Base-by-base conservation (phyloP, 148 eudicot genomes). In the Cornus florida region DNA sequence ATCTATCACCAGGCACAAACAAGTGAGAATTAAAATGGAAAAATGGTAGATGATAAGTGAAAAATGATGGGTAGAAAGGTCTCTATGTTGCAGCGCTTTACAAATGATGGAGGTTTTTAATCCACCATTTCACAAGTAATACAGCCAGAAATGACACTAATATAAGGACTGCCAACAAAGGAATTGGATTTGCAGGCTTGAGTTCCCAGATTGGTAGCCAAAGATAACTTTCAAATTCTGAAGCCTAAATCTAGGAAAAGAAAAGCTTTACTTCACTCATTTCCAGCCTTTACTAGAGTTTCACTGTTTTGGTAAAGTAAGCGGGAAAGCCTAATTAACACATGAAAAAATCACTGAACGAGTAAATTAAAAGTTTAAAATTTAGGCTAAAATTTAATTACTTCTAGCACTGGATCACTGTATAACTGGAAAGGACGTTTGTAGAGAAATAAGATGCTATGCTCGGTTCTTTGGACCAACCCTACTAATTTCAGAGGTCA, bases 1-100 rank as follows among this genome's bases (percentile, higher is more conserved):
- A 68, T 75, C 99, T 95, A 73, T 78, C 73, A 72, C 50, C 38
- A 60, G 8, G 41, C 60, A 73, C 10, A 53, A 72, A 71, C 24
- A 24, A 64, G 70, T 64, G 1, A 72, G 28, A 57, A 81, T 20
- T 23, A 20, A 28, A 60, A 62, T 62, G 22, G 7, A 62, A 62
- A 20, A 19, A 17, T 19, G 23, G 13, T 17, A 19, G 22, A 20
- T 19, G 23, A 62, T 17, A 62, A 62, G 66, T 17, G 66, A 62
- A 20, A 62, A 17, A 62, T 3, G 19, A 17, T 6, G 62, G 20
- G 20, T 19, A 57, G 8, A 5, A 43, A 43, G 10, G 48, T 9
- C 48, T 43, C 48, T 43, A 43, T 6, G 48, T 43, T 9, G 8
- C 0, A 43, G 48, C 8, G 48, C 62, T n/a, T 76, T 69, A 53